Evolutionary conservation across 345 rosid genomes (phyloP).

Genomic region (Eucalyptus marginata): DNA sequence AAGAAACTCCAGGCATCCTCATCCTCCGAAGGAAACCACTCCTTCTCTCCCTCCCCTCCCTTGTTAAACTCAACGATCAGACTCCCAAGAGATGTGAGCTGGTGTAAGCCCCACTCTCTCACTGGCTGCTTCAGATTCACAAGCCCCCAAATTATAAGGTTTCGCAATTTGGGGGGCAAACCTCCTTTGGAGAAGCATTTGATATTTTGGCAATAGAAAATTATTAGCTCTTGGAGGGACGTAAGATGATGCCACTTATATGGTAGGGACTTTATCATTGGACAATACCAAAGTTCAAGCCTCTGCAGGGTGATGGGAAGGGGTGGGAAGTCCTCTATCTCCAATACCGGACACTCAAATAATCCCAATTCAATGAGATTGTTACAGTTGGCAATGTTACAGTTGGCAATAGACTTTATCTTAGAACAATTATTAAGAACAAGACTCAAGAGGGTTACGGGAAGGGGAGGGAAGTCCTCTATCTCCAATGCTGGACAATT

Average conservation of each 20-base stretch:
- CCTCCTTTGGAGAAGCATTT: background rate
- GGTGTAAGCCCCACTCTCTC: background rate
- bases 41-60: background rate
- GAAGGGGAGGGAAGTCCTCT: background rate
- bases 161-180: rapidly evolving
- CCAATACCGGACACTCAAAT: rapidly evolving
- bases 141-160: rapidly evolving
- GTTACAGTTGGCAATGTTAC: background rate
- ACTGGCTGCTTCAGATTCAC: background rate
- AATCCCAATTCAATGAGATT: rapidly evolving
- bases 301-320: background rate
- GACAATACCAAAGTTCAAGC: rapidly evolving
- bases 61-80: rapidly evolving
- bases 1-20: background rate
- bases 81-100: rapidly evolving
- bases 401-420: background rate
- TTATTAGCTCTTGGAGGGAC: rapidly evolving
- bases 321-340: background rate
- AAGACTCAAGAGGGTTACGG: background rate
- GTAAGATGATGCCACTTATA: background rate
- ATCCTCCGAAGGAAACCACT: background rate
- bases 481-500: background rate
- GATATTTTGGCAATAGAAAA: rapidly evolving
- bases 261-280: background rate
- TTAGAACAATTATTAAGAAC: rapidly evolving